Base-by-base conservation (phyloP, 371 early-diverging fungal genomes). In the Mortierella sp. region DNA sequence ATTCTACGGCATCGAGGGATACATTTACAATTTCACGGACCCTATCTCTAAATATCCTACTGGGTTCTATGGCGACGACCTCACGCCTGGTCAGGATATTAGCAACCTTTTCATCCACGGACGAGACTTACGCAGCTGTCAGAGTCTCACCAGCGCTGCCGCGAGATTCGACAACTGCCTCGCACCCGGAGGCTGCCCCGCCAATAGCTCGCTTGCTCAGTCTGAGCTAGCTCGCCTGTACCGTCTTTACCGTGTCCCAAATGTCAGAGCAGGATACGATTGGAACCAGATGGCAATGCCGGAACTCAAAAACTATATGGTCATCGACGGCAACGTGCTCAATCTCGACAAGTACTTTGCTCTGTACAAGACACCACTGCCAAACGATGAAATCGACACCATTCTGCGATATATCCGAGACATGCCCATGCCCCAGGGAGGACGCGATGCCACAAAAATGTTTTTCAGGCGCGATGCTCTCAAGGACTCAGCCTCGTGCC, bases 321-420 rank as follows among this genome's bases (percentile, higher is more conserved):
- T 92, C 37, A 83, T 93, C 64, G 91, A 93, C 63, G 93, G 93
- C 32, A 84, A 85, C 31, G 93, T 93, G 3, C 83, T 94, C 54
- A 91, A 93, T 65, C 79, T 94, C 76, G 86, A 83, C 31, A 86
- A 86, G 39, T 94, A 94, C 70, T 82, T 93, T 26, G 72, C 62
- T 2, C 65, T 87, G 7, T 52, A 85, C 67, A 85, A 82, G 19
- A 51, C 62, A 1, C 75, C 87, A 0, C 61, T 83, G n/a, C 50
- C 72, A 0, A 44, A 62, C 30, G 93, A 94, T 61, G 61, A 82
- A 5, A 70, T 92, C 6, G 93, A 93, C 70, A 66, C 69, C 28
- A 80, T 88, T 31, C 84, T 93, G 63, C 88, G 90, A 17, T 51
- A 48, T 1, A 69, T 90, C 12, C 78, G 90, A 44, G 81, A 64